These are phyloP conservation scores for Persicaria maculosa DNA, from an alignment of 148 eudicot species.

Conservation along the genomic window DNA sequence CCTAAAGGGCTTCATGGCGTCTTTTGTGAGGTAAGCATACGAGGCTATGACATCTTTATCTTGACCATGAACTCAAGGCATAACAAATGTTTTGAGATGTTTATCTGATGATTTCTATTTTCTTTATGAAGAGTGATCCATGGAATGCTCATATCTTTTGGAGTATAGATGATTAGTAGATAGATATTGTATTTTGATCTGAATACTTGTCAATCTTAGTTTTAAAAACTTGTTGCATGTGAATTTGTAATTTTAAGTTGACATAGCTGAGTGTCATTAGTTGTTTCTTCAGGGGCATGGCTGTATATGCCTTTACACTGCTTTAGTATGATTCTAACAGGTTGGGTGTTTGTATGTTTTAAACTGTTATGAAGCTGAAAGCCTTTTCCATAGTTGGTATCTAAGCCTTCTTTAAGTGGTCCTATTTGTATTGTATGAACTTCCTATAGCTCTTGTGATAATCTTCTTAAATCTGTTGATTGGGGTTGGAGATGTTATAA, in stretches of 20 bases:
- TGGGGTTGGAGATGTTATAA: constrained; percentile 7
- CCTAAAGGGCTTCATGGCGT: constrained; percentile 89
- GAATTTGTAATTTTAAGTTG: not conserved
- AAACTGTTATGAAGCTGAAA: not conserved
- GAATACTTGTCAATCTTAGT: not conserved
- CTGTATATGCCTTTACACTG: not conserved
- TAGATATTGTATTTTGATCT: not conserved
- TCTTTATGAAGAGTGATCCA: not conserved
- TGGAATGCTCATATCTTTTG: not conserved
- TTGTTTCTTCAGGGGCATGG: not conserved
- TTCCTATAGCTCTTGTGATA: not conserved
- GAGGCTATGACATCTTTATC: not conserved
- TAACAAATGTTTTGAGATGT: not conserved
- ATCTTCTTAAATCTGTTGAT: not conserved
- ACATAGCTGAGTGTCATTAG: not conserved
- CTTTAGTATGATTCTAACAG: not conserved
- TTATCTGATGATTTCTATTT: not conserved
- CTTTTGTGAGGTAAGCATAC: constrained; percentile 65
- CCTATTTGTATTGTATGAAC: not conserved
- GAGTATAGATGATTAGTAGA: not conserved
- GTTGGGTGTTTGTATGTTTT: not conserved
- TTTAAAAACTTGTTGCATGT: not conserved
- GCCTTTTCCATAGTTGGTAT: not conserved
- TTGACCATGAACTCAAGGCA: not conserved
- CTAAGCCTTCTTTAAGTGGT: not conserved